Evolutionary conservation across 2,329 filamentous ascomycete genomes (phyloP).

Genomic region (Cadophora sp.): DNA sequence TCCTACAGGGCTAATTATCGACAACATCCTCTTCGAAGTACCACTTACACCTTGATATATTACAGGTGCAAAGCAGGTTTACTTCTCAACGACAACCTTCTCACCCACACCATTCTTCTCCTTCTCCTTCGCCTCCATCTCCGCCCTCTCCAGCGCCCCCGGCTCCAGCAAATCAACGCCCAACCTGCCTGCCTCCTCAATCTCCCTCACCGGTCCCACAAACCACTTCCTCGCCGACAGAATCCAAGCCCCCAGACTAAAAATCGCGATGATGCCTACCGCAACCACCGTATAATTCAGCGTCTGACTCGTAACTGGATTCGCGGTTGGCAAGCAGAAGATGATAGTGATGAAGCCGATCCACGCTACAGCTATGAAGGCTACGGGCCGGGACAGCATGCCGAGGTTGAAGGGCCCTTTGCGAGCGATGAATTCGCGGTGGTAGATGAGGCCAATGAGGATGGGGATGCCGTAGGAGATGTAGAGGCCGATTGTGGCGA

Average conservation of each 20-base stretch:
- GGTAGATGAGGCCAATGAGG: conserved; percentile 59
- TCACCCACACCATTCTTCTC: neutral
- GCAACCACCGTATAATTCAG: conserved; percentile 66
- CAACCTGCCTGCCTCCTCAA: conserved; percentile 54
- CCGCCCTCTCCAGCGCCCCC: conserved; percentile 37
- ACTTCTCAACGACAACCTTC: conserved; percentile 1
- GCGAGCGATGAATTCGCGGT: conserved; percentile 52
- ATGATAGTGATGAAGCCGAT: conserved; percentile 61
- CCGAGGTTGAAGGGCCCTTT: conserved; percentile 64
- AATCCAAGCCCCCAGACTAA: conserved; percentile 55
- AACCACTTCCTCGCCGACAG: conserved; percentile 62
- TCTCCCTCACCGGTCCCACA: conserved; percentile 59
- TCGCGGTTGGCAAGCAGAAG: conserved; percentile 62
- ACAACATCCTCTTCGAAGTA: no score
- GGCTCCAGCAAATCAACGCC: conserved; percentile 52
- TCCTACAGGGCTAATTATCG: no score
- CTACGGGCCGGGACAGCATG: conserved; percentile 53
- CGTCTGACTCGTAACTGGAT: conserved; percentile 62
- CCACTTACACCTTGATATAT: neutral
- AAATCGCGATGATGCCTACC: conserved; percentile 60
- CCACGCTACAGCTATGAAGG: conserved; percentile 56
- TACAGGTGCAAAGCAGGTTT: neutral
- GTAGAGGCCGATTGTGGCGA: conserved; percentile 64
- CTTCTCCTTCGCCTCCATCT: conserved; percentile 22
- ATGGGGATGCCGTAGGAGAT: conserved; percentile 65